These are phyloP conservation scores for Ulmus americana DNA, from an alignment of 331 rosid genomes.

Conservation along the genomic window DNA sequence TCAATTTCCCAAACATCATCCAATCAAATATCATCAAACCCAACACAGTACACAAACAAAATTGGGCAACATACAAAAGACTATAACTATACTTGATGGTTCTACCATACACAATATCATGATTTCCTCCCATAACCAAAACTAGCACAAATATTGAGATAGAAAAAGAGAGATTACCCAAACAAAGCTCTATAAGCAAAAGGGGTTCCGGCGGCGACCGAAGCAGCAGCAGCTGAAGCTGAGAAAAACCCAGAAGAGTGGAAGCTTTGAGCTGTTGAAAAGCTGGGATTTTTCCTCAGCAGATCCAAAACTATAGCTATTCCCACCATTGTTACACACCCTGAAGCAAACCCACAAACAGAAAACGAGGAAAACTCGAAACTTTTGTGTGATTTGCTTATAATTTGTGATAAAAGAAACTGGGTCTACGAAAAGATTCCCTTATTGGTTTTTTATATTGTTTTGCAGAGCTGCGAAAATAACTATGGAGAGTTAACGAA, in stretches of 20 bases:
- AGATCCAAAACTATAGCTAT: constrained; percentile 68
- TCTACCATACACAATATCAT: neutral
- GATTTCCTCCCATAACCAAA: neutral
- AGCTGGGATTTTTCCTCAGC: constrained; percentile 50
- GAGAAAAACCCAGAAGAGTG: constrained; percentile 61
- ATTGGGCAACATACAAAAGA: neutral
- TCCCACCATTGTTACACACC: constrained; percentile 61
- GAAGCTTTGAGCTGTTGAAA: constrained; percentile 29
- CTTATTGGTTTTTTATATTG: too few species aligned
- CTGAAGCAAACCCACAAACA: constrained; percentile 4
- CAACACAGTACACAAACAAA: neutral
- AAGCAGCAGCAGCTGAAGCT: constrained; percentile 62
- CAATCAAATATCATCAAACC: neutral
- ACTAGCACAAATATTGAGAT: neutral
- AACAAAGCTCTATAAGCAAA: constrained; percentile 60
- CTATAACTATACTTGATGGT: too few species aligned
- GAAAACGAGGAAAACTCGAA: neutral
- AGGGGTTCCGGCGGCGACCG: constrained; percentile 52
- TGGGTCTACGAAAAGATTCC: too few species aligned
- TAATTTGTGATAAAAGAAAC: too few species aligned
- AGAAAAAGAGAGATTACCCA: constrained; percentile 36
- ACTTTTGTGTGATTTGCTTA: too few species aligned
- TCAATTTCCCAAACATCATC: neutral
- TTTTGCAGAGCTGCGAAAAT: too few species aligned
- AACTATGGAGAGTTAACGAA: too few species aligned